Base-by-base conservation (phyloP, 1,284 basidiomycete genomes). In the Rhizoctonia solani region DNA sequence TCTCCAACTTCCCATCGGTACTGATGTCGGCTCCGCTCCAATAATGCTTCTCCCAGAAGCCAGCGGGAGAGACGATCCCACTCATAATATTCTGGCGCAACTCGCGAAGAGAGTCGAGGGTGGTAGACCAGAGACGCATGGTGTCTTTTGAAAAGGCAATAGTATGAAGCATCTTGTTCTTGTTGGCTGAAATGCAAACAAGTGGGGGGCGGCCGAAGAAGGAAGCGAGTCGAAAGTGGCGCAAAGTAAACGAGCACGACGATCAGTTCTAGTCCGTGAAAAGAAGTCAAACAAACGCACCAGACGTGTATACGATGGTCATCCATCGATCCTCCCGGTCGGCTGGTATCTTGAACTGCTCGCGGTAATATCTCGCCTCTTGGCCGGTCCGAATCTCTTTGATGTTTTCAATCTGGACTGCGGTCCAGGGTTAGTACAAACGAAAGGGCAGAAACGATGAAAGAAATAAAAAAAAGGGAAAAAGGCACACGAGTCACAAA, bases 161-260 rank as follows among this genome's bases (percentile, higher is more conserved):
- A 67, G 98, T 82, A 74, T 98, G 94, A 13, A 97, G 83, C 0
- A 92, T 90, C 80, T 98, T 98, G 86, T 95, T 98, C 52, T 85
- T 84, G 34, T 86, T 86, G 27, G 87, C 87, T 67, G 88, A 25
- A 21, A n/a, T n/a, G n/a, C n/a, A n/a, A n/a, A n/a, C n/a, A n/a
- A n/a, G n/a, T n/a, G n/a, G n/a, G n/a, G n/a, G n/a, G n/a, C n/a
- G n/a, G n/a, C n/a, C n/a, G n/a, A n/a, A n/a, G n/a, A n/a, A n/a
- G n/a, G n/a, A n/a, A n/a, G n/a, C n/a, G n/a, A n/a, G n/a, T n/a
- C n/a, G n/a, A n/a, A n/a, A n/a, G n/a, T n/a, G n/a, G n/a, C n/a
- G n/a, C n/a, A n/a, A n/a, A n/a, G n/a, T n/a, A n/a, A n/a, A n/a
- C n/a, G n/a, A n/a, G n/a, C n/a, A n/a, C n/a, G n/a, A n/a, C n/a